A percentile compares a stretch with the other conserved stretches of the same genome.
Evolutionary conservation across 257 asterid genomes (phyloP).

Genomic region (Thymus quinquecostatus): DNA sequence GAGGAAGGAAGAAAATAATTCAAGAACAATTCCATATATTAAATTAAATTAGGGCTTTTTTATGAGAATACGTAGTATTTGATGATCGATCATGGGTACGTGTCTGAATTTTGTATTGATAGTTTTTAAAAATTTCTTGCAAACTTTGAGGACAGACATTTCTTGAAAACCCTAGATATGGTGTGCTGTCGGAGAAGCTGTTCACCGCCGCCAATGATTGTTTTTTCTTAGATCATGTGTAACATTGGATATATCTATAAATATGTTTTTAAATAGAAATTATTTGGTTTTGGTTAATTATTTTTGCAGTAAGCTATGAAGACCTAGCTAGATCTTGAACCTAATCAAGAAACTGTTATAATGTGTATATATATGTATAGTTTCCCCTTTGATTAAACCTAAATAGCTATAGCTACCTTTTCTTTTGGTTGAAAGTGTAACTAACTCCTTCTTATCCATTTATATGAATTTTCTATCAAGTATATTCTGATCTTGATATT

Average conservation of each 20-base stretch:
- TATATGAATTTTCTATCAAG: background rate
- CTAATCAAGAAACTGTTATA: conserved; percentile 27
- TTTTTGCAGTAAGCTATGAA: conserved; percentile 18
- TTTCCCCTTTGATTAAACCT: conserved; percentile 26
- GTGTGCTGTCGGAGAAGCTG: conserved; percentile 35
- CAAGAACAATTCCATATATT: background rate
- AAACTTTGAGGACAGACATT: conserved; percentile 31
- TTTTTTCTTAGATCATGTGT: conserved; percentile 40
- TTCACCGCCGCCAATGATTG: conserved; percentile 32
- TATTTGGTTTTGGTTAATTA: background rate
- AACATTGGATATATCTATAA: conserved; percentile 26
- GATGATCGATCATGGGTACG: conserved; percentile 14
- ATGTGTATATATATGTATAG: background rate
- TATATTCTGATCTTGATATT: conserved; percentile 6
- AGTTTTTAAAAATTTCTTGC: background rate
- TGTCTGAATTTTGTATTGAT: conserved; percentile 33
- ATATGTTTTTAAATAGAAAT: conserved; percentile 25
- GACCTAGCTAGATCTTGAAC: conserved; percentile 35
- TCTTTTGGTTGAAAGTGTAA: conserved; percentile 10
- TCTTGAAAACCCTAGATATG: conserved; percentile 48
- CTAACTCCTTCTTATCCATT: background rate
- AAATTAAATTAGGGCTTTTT: conserved; percentile 26
- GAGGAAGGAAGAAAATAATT: no score
- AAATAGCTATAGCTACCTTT: conserved; percentile 23
- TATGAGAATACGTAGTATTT: background rate